Conservation (phyloP, 352 stramenopile species). For the Phytophthora nicotianae region DNA sequence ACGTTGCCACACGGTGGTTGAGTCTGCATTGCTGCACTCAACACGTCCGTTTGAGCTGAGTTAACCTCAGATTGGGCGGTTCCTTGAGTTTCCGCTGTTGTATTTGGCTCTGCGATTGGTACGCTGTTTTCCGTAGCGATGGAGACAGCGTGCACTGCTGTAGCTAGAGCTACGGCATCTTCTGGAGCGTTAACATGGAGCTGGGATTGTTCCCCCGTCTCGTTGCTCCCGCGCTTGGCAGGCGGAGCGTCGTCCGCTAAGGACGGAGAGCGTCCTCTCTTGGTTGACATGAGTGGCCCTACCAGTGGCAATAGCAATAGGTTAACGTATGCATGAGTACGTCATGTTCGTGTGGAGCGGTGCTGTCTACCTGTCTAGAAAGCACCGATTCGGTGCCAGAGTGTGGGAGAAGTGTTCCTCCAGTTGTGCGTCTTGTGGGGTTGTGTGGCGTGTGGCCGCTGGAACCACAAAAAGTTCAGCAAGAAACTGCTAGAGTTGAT, state of each 20-base stretch:
- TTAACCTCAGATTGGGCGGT: background rate
- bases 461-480: conserved; percentile 39
- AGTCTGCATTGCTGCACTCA: conserved; percentile 2
- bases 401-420: conserved; percentile 29
- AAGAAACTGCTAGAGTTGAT: conserved; percentile 2
- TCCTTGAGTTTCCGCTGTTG: conserved; percentile 4
- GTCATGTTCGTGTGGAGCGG: conserved; percentile 1
- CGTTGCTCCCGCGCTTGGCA: conserved; percentile 25
- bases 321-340: conserved; percentile 5
- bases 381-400: conserved; percentile 36
- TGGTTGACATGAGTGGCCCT: conserved; percentile 20
- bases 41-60: background rate
- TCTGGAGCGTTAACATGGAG: conserved; percentile 1
- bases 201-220: conserved; percentile 11
- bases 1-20: conserved; percentile 3
- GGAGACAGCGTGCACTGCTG: background rate
- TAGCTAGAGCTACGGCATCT: conserved; percentile 1
- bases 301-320: conserved; percentile 3
- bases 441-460: conserved; percentile 29
- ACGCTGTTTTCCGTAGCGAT: background rate
- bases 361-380: conserved; percentile 10
- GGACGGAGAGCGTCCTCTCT: conserved; percentile 29
- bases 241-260: conserved; percentile 5
- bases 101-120: conserved; percentile 6
- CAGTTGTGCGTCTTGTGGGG: conserved; percentile 29